phyloP scores from a whole-genome alignment of 805 yeast genomes.

The Candida insectorum region DNA sequence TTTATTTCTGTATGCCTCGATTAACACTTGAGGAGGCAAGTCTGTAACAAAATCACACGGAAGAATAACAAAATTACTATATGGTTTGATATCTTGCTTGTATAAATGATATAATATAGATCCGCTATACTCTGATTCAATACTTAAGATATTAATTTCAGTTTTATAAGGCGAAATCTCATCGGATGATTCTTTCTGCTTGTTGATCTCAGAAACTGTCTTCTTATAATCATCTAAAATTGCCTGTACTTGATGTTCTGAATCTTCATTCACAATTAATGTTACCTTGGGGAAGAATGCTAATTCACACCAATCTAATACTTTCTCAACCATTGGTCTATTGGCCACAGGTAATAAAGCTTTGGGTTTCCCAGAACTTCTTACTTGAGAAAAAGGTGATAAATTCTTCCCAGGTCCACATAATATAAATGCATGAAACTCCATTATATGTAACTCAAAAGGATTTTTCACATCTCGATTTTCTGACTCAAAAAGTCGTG shows the following conservation, averaged over 20 bases:
- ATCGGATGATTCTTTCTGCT: constrained; percentile 13
- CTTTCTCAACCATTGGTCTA: constrained; percentile 82
- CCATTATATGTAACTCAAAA: constrained; percentile 66
- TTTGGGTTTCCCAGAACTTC: constrained; percentile 69
- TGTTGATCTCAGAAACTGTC: constrained; percentile 10
- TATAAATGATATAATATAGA: constrained; percentile 49
- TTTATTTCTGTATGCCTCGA: constrained; percentile 78
- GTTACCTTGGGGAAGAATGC: constrained; percentile 74
- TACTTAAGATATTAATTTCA: constrained; percentile 19
- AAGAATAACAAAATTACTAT: constrained; percentile 59
- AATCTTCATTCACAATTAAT: constrained; percentile 53
- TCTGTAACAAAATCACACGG: constrained; percentile 96
- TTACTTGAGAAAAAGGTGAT: constrained; percentile 64
- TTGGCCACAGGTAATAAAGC: constrained; percentile 89
- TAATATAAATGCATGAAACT: constrained; percentile 84
- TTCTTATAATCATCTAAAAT: constrained; percentile 47
- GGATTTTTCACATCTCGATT: too few relatives aligned
- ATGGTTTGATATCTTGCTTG: constrained; percentile 20
- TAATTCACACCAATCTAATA: constrained; percentile 87
- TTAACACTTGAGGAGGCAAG: constrained; percentile 82
- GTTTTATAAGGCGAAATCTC: constrained; percentile 10
- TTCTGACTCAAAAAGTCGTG: too few relatives aligned
- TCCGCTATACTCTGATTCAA: constrained; percentile 52
- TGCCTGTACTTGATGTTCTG: constrained; percentile 43
- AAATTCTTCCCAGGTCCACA: constrained; percentile 82